phyloP scores from a whole-genome alignment of 257 asterid species.

The Jaltomata sinuosa region DNA sequence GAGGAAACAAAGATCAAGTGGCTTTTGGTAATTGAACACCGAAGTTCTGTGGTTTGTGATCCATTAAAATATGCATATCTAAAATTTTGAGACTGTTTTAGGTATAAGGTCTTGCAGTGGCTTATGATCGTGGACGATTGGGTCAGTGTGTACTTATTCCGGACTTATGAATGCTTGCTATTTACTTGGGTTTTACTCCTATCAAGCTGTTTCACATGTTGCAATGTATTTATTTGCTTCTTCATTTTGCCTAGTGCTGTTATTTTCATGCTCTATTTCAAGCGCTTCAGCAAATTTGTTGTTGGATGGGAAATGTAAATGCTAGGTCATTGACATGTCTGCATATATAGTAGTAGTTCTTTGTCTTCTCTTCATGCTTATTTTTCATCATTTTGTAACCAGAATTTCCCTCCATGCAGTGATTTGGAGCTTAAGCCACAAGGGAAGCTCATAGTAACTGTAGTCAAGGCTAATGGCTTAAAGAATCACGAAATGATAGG shows the following conservation, averaged over 20 bases:
- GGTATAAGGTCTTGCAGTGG: neutral
- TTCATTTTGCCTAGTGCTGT: neutral
- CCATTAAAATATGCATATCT: neutral
- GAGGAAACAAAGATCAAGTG: neutral
- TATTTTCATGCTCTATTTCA: neutral
- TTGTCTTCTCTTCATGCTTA: neutral
- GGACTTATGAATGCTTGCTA: neutral
- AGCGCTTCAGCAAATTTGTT: neutral
- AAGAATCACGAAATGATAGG: conserved; percentile 94
- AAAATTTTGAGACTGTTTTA: neutral
- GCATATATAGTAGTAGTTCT: neutral
- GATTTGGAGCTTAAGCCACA: conserved; percentile 98
- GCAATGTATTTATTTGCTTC: neutral
- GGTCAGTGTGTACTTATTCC: neutral
- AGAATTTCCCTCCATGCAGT: conserved; percentile 27
- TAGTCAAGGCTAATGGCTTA: conserved; percentile 58
- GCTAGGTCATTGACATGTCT: neutral
- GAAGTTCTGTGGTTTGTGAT: neutral
- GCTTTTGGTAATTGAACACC: neutral
- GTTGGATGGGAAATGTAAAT: neutral
- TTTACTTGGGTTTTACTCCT: neutral
- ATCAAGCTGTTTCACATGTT: neutral
- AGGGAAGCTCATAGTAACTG: conserved; percentile 63
- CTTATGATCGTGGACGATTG: neutral
- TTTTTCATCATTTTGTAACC: neutral